phyloP scores from a whole-genome alignment of 805 yeast species.

The Saccharomyces jurei region DNA sequence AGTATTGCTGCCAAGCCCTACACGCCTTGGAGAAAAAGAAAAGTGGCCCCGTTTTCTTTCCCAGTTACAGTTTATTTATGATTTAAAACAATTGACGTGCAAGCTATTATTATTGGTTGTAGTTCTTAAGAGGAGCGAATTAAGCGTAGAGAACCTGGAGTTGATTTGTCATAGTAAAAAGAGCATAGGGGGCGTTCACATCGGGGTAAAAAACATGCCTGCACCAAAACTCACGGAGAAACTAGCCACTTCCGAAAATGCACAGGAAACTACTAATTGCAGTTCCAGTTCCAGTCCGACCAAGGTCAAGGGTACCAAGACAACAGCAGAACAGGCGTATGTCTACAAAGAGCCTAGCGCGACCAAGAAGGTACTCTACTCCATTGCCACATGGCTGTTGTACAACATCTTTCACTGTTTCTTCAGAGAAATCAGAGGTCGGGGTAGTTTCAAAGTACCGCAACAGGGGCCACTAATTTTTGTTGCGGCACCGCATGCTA shows the following conservation, averaged over 20 bases:
- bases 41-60: neutral
- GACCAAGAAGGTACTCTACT: conserved; percentile 38
- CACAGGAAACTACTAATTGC: neutral
- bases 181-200: neutral
- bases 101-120: neutral
- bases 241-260: neutral
- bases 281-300: neutral
- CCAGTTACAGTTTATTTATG: neutral
- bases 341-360: conserved; percentile 34
- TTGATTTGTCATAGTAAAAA: neutral
- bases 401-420: conserved; percentile 51
- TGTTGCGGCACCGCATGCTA: conserved; percentile 97
- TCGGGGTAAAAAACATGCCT: neutral
- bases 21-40: neutral
- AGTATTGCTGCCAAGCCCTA: neutral
- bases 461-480: conserved; percentile 76
- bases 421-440: conserved; percentile 79
- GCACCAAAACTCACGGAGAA: neutral
- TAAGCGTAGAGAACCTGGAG: neutral
- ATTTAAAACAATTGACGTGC: neutral
- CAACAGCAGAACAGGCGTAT: neutral
- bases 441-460: conserved; percentile 75
- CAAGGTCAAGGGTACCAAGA: neutral
- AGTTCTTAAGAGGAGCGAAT: neutral
- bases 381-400: conserved; percentile 44